Evolutionary conservation across 768 basidiomycete genomes (phyloP).

Genomic region (Mycena metata): DNA sequence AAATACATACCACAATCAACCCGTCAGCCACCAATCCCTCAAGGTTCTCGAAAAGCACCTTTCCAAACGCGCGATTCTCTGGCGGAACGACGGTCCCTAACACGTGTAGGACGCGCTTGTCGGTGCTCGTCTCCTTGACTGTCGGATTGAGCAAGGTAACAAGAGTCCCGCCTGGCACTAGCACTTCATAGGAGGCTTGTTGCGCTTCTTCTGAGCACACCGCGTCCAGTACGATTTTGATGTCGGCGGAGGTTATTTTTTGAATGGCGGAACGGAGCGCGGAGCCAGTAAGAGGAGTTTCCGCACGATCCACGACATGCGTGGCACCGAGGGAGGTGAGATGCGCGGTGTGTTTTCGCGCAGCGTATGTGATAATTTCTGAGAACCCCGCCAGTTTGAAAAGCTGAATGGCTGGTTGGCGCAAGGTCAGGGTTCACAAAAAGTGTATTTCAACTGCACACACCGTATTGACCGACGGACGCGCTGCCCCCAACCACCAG

Average conservation of each 20-base stretch:
- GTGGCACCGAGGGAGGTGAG: constrained; percentile 48
- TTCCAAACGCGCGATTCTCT: constrained; percentile 13
- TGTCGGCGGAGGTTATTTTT: background rate
- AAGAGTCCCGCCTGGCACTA: constrained; percentile 39
- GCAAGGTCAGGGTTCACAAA: too few species aligned
- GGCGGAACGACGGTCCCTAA: background rate
- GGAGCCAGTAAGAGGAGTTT: background rate
- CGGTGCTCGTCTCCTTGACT: background rate
- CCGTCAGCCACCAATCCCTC: constrained; percentile 49
- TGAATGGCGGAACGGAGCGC: background rate
- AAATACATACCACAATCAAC: background rate
- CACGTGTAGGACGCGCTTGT: background rate
- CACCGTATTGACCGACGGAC: constrained; percentile 42
- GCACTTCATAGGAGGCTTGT: constrained; percentile 35
- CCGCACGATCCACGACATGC: constrained; percentile 32
- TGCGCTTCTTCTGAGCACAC: background rate
- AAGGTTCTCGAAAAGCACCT: constrained; percentile 37
- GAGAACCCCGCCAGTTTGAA: constrained; percentile 45
- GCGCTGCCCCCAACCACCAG: constrained; percentile 41
- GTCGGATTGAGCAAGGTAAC: constrained; percentile 10
- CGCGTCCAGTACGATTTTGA: constrained; percentile 17
- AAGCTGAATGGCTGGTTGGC: constrained; percentile 42
- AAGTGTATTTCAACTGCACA: too few species aligned
- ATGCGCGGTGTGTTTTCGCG: constrained; percentile 38
- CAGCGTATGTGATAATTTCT: constrained; percentile 48